Evolutionary conservation across 73 alveolate genomes (phyloP).

Genomic region (Uronychia setigera): DNA sequence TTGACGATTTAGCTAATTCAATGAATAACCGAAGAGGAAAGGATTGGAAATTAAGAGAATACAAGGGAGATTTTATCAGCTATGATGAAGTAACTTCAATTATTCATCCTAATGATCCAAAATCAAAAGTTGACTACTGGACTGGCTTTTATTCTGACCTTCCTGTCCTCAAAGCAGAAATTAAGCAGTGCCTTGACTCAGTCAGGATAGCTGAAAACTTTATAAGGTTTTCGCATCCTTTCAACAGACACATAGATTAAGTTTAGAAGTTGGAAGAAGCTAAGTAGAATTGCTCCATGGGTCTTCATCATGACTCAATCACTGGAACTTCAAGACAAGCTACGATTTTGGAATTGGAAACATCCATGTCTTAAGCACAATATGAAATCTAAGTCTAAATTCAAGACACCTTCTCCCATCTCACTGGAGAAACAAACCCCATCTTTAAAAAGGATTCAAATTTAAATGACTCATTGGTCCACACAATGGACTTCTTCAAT

Average conservation of each 20-base stretch:
- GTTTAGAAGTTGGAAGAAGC: not conserved
- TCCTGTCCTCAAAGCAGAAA: slow-evolving; percentile 19
- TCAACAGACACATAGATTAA: not conserved
- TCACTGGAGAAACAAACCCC: too few species aligned
- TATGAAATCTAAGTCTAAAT: too few species aligned
- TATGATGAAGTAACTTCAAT: slow-evolving; percentile 47
- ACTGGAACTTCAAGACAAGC: slow-evolving; percentile 66
- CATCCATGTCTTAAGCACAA: too few species aligned
- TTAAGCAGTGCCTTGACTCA: slow-evolving; percentile 11
- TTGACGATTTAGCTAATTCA: slow-evolving; percentile 3
- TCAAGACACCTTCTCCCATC: too few species aligned
- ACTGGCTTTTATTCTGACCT: slow-evolving; percentile 56
- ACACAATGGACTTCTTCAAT: too few species aligned
- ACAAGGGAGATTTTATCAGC: slow-evolving; percentile 26
- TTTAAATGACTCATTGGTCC: too few species aligned
- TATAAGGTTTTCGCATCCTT: not conserved
- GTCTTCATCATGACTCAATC: slow-evolving; percentile 72
- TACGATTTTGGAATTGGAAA: too few species aligned
- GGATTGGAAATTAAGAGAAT: not conserved
- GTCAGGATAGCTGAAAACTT: slow-evolving; percentile 12
- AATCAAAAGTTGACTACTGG: slow-evolving; percentile 56
- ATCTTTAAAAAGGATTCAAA: too few species aligned
- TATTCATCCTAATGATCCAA: slow-evolving; percentile 37
- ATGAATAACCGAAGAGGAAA: too few species aligned
- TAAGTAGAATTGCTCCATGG: not conserved